Percentiles rank a stretch among this genome's conserved stretches.
These are phyloP conservation scores for Lichtheimia ramosa DNA, from an alignment of 371 early-diverging fungal species.

Conservation along the genomic window DNA sequence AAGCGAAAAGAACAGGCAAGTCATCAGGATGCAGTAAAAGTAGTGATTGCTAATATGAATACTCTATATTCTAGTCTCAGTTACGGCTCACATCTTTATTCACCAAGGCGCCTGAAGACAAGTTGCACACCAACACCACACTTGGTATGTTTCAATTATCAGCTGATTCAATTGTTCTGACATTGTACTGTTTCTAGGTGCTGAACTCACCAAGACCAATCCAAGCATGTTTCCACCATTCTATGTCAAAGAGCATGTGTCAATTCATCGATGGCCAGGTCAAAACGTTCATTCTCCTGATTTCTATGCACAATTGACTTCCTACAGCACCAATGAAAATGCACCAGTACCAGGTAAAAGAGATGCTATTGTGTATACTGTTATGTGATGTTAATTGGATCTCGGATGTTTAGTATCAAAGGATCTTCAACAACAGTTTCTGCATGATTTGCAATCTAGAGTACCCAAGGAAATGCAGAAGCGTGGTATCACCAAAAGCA, in stretches of 20 bases:
- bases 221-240: slow-evolving; percentile 66
- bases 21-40: slow-evolving; percentile 9
- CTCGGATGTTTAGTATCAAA: slow-evolving; percentile 7
- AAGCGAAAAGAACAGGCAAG: slow-evolving; percentile 41
- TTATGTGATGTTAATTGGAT: too few relatives aligned
- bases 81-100: slow-evolving; percentile 44
- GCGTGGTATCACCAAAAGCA: slow-evolving; percentile 18
- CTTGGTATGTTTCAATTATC: background rate
- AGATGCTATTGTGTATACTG: too few relatives aligned
- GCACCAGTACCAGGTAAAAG: slow-evolving; percentile 4
- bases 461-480: slow-evolving; percentile 7
- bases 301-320: slow-evolving; percentile 21
- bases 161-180: background rate
- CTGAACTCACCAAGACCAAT: slow-evolving; percentile 10
- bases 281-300: slow-evolving; percentile 21
- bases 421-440: slow-evolving; percentile 15
- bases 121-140: background rate
- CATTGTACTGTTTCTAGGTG: background rate
- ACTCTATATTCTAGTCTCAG: slow-evolving; percentile 27
- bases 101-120: slow-evolving; percentile 30
- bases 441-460: slow-evolving; percentile 4
- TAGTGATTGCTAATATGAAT: background rate
- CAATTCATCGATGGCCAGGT: slow-evolving; percentile 38
- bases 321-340: slow-evolving; percentile 1
- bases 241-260: slow-evolving; percentile 59